Evolutionary conservation across 306 rosid genomes (phyloP), one percentile per base, ranked within the genome.

Genomic region (Cucurbita argyrosperma): DNA sequence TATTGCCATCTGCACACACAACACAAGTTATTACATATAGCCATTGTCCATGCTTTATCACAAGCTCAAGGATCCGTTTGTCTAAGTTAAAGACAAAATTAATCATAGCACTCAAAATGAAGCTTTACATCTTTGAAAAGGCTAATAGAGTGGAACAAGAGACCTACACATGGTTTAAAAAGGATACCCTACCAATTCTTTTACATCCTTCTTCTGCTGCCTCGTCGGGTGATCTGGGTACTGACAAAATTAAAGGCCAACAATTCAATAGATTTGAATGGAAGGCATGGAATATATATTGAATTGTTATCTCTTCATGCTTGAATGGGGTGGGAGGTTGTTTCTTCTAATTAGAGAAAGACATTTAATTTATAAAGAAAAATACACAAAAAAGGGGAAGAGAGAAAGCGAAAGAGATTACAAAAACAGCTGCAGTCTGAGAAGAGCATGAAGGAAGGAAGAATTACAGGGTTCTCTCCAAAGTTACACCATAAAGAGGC

Each of bases 161-260:
- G 72, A 75, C 11, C 65, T 61, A 70, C 72, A 66, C 38, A 19
- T 43, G 72, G n/a, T 66, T 15, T 66, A 43, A 21, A 46, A 67
- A 67, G 72, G 11, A 10, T 67, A 67, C 72, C 72, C 40, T 67
- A 90, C 98, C 96, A 93, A 82, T 80, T 93, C 97, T 83, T 93
- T 93, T 30, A 81, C 96, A 80, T 90, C 98, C 87, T 83, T 90
- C 92, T 90, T 90, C 87, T 93, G 98, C 68, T 89, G 98, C 89
- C 98, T 87, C 60, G 98, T 85, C 71, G 98, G 98, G 55, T 89
- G 89, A 78, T 89, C 97, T 55, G 96, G 98, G 85, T 89, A 89
- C 98, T 93, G 87, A 79, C 81, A 75, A 16, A 75, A 30, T 58
- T 7, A 37, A 75, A 23, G 39, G 26, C 18, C 38, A 60, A 49